These are phyloP conservation scores for Suhomyces panamericanus DNA, from an alignment of 1,139 yeast genomes.

Conservation along the genomic window DNA sequence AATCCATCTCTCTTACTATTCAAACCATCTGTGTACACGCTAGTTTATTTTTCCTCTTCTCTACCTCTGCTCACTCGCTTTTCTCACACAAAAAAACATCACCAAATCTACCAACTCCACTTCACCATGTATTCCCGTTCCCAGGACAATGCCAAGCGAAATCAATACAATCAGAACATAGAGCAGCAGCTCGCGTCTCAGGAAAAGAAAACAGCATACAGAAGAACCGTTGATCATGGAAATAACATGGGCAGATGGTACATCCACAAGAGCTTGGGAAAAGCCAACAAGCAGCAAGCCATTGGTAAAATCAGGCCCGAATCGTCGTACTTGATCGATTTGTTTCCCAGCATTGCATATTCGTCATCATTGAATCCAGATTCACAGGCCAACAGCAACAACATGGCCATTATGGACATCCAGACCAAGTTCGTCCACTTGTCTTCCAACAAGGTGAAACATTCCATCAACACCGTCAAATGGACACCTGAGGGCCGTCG, in stretches of 20 bases:
- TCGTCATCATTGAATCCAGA: conserved; percentile 23
- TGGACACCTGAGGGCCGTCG: conserved; percentile 98
- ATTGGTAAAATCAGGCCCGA: conserved; percentile 73
- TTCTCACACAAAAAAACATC: conserved; percentile 2
- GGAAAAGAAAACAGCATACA: conserved; percentile 56
- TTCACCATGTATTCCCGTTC: conserved; percentile 7
- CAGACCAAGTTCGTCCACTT: conserved; percentile 87
- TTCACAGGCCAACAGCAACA: conserved; percentile 33
- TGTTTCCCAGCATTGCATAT: conserved; percentile 72
- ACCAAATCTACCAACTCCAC: neutral
- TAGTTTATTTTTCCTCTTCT: too few relatives aligned
- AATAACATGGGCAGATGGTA: conserved; percentile 77
- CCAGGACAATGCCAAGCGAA: conserved; percentile 6
- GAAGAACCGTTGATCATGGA: conserved; percentile 89
- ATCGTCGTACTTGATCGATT: conserved; percentile 67
- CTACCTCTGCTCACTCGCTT: neutral
- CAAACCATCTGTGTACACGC: too few relatives aligned
- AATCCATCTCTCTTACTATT: too few relatives aligned
- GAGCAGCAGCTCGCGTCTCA: conserved; percentile 49
- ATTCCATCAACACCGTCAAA: conserved; percentile 83
- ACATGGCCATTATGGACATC: conserved; percentile 54
- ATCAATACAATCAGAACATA: conserved; percentile 34
- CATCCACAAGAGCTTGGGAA: conserved; percentile 58
- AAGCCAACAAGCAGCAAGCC: conserved; percentile 39
- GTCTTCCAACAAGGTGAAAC: conserved; percentile 87